Base-by-base conservation (phyloP, 2,329 filamentous ascomycete species). In the Gnomoniopsis sp. region DNA sequence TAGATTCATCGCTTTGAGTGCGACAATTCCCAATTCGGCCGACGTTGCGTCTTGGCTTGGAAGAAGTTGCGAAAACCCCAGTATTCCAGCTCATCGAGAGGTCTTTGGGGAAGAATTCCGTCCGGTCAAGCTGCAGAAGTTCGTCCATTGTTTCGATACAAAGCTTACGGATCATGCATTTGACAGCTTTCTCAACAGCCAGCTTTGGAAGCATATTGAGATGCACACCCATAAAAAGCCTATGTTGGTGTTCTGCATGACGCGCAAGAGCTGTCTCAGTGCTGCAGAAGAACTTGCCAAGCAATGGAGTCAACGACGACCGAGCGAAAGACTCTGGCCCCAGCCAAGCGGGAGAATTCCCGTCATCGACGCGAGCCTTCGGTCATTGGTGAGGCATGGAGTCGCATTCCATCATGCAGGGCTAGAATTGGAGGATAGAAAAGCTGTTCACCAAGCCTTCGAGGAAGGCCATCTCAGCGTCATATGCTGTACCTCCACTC, bases 341-440 rank as follows among this genome's bases (percentile, higher is more conserved):
- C 73, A 78, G 19, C 87, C 89, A 1, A 75, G 70, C 0, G 75
- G 73, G 33, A 67, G 68, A 0, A 70, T 88, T 30, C 68, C 72
- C 0, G 80, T 90, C 0, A 70, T 77, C 44, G 85, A 85, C 61
- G 77, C 77, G 26, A 85, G 88, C 2, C 73, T 95, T 15, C 83
- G 82, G 65, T 75, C 75, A 63, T 63, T 79, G 2, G 69, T 75
- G 19, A 63, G 62, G 26, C 71, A 69, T 41, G 90, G 90, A 3
- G 88, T 96, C 33, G 88, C 89, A 1, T 93, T 91, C 63, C 91
- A 96, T 68, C 90, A 96, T 73, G 91, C 88, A 21, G 91, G 90
- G 0, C 78, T 96, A 21, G 83, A 86, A 49, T 64, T 71, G 0
- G 71, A 78, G 30, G 91, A 96, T 69, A 82, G 90, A 50, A 73